Conservation (phyloP, 2,329 filamentous ascomycete genomes). For the Epichloe sylvatica region DNA sequence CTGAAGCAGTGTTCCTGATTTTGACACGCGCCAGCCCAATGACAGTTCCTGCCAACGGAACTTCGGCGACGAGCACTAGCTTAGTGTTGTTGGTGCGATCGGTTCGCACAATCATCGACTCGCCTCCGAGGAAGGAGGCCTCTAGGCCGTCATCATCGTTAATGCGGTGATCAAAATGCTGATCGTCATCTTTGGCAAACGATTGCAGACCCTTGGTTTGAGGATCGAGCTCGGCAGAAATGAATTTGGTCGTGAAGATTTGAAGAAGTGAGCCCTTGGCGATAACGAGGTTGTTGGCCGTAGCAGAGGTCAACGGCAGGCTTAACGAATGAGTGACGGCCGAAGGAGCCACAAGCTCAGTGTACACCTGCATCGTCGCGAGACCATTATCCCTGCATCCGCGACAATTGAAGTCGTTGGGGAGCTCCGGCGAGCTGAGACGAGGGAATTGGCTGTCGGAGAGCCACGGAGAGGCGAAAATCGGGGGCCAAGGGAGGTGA, state of each 20-base stretch:
- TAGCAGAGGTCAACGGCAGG: conserved; percentile 61
- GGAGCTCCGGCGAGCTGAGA: not conserved
- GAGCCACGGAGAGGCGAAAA: not conserved
- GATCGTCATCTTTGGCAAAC: conserved; percentile 23
- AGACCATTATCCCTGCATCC: conserved; percentile 20
- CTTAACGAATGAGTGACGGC: conserved; percentile 80
- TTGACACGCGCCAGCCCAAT: conserved; percentile 71
- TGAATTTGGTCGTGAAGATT: conserved; percentile 62
- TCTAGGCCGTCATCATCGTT: conserved; percentile 52
- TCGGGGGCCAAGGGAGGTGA: not conserved
- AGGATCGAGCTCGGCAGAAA: conserved; percentile 48
- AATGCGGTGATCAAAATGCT: conserved; percentile 37
- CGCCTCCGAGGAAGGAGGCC: conserved; percentile 50
- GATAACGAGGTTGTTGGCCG: conserved; percentile 73
- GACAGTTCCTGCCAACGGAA: conserved; percentile 68
- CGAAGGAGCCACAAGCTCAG: conserved; percentile 85
- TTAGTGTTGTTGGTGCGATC: conserved; percentile 57
- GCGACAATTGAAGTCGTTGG: not conserved
- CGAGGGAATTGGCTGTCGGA: not conserved
- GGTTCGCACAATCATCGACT: conserved; percentile 45
- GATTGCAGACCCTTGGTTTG: conserved; percentile 23
- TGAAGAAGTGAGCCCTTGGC: conserved; percentile 88
- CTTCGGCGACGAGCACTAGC: conserved; percentile 74
- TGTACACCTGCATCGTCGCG: conserved; percentile 82
- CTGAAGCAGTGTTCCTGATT: conserved; percentile 56